Evolutionary conservation across 768 basidiomycete species (phyloP).

Genomic region (Boletus insuetus): DNA sequence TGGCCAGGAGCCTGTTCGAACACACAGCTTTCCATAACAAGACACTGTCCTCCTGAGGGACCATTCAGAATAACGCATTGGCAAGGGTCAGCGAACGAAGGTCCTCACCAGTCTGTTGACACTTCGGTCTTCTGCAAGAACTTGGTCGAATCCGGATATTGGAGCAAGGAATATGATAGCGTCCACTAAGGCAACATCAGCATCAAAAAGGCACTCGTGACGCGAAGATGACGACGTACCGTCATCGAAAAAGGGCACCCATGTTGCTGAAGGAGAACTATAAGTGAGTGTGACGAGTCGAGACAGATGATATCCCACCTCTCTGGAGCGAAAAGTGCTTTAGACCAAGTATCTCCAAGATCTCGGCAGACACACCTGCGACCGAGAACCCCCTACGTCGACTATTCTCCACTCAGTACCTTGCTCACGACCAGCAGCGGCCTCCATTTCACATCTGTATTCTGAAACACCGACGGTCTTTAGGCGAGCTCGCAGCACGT

Average conservation of each 20-base stretch:
- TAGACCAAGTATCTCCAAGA: not conserved
- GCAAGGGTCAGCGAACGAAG: not conserved
- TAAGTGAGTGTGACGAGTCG: conserved; percentile 8
- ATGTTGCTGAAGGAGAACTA: conserved; percentile 36
- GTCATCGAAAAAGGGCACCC: conserved; percentile 57
- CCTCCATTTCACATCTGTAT: conserved; percentile 80
- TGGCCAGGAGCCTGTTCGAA: conserved; percentile 64
- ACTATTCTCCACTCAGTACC: conserved; percentile 56
- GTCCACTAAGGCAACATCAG: conserved; percentile 24
- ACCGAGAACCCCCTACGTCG: conserved; percentile 52
- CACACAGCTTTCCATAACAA: conserved; percentile 73
- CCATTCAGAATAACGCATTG: not conserved
- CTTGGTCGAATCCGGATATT: conserved; percentile 57
- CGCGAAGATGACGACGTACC: conserved; percentile 26
- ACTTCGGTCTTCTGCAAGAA: conserved; percentile 47
- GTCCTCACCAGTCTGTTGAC: conserved; percentile 47
- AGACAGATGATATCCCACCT: conserved; percentile 26
- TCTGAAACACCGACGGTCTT: conserved; percentile 77
- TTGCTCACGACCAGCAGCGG: conserved; percentile 46
- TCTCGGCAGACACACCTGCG: conserved; percentile 38
- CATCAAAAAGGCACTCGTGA: not conserved
- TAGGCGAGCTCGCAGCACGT: conserved; percentile 49
- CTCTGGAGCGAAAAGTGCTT: conserved; percentile 25
- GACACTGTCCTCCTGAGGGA: conserved; percentile 67
- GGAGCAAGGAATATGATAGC: conserved; percentile 61